Evolutionary conservation across 1,284 basidiomycete species (phyloP), one percentile per base, ranked within the genome.

Genomic region (Blastosporella zonata): DNA sequence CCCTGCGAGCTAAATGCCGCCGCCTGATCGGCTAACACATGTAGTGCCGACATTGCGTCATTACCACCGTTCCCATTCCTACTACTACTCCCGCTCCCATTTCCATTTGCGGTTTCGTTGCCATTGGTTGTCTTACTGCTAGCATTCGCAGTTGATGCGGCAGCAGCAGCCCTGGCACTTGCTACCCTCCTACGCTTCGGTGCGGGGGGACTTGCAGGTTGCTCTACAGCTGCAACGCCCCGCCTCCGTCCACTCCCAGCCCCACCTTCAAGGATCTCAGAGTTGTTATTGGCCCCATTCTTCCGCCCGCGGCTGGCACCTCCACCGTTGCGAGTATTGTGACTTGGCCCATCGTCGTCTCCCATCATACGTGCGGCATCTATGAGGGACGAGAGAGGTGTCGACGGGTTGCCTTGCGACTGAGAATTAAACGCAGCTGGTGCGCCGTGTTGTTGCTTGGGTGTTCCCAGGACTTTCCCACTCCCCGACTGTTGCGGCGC

Each of bases 1-100:
- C 48, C 56, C 17, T 59, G 56, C 12, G 64, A 64, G 41, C 60
- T 61, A 44, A 72, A 55, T 10, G 63, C 70, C 21, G 81, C 84
- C 7, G 81, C 82, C 61, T 87, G 82, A 58, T 87, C 84, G 6
- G 85, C 85, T 25, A 87, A 68, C 28, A 86, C 82, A 55, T 87
- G 83, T 57, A 87, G 64, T 3, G 79, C 84, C 48, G 76, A 80
- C 53, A 65, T 70, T 35, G 73, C 59, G 42, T 46, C 43, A 2
- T 46, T 38, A 17, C 36, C 18, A 10, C 44, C 41, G 17, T 37
- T 43, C n/a, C 36, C 44, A 15, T 39, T 49, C 33, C 36, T 28
- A 39, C 27, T 46, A 15, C 50, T 41, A 20, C 18, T 46, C 23
- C 38, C 37, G 12, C 28, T 20, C 12, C 51, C 40, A 9, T n/a